Base-by-base conservation (phyloP, 2,329 filamentous ascomycete species). In the Scedosporium minutisporum region DNA sequence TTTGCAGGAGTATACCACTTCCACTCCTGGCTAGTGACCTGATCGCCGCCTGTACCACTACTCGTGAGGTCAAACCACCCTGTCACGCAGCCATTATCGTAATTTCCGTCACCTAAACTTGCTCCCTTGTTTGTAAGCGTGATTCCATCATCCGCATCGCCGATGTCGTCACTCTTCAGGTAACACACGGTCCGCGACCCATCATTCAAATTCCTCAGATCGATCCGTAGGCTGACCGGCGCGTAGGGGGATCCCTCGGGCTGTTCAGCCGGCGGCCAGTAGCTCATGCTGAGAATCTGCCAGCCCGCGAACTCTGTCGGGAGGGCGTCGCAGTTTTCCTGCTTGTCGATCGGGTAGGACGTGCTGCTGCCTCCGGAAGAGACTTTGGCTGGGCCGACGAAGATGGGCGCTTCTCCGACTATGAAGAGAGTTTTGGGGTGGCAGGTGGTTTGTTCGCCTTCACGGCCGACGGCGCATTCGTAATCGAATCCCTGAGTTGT, bases 221-320 rank as follows among this genome's bases (percentile, higher is more conserved):
- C 58, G 23, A 60, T 9, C 7, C 58, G 14, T 18, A 48, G 4
- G 58, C 58, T 60, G n/a, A 48, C 58, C 0, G 58, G 41, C 3
- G 16, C 29, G 41, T 44, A 60, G 21, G 58, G 58, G 18, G 57
- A 58, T 6, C 27, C 57, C 29, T 48, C 21, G 41, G 58, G 58
- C 21, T 44, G 58, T 21, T 42, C 18, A 16, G 58, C 18, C 4
- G 58, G n/a, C 38, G 38, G 38, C 33, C 41, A 25, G 41, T n/a
- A 60, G 58, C 10, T 44, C 58, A 60, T 60, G 21, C 42, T 21
- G n/a, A 48, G 38, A 10, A 60, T 46, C 29, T 60, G 58, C 58
- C 58, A 60, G 4, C 58, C 58, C 3, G 23, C 41, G 9, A 60
- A 29, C 10, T 44, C 58, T 10, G 33, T 16, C 9, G 38, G 18